Evolutionary conservation across 306 rosid species (phyloP).

Genomic region (Hippophae rhamnoides): DNA sequence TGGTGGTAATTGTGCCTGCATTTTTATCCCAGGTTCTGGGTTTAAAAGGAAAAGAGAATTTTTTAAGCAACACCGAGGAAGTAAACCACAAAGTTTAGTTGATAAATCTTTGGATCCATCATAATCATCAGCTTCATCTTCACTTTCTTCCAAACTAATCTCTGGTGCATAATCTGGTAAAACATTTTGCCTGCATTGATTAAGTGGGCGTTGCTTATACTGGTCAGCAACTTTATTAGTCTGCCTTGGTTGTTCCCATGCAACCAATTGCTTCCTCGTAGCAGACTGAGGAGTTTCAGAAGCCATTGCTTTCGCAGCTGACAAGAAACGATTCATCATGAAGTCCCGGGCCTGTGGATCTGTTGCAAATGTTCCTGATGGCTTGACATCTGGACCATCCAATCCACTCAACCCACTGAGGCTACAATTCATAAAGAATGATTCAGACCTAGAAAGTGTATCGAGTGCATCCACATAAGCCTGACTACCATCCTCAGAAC

Average conservation of each 20-base stretch:
- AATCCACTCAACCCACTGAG: conserved; percentile 59
- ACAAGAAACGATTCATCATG: conserved; percentile 82
- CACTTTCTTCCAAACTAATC: conserved; percentile 33
- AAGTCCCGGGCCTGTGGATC: conserved; percentile 51
- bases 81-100: conserved; percentile 39
- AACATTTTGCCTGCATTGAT: conserved; percentile 25
- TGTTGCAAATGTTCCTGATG: conserved; percentile 37
- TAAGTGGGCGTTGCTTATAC: conserved; percentile 24
- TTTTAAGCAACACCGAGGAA: conserved; percentile 41
- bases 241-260: conserved; percentile 42
- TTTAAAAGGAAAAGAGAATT: conserved; percentile 31
- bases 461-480: conserved; percentile 56
- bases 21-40: conserved; percentile 47
- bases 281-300: conserved; percentile 45
- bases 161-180: conserved; percentile 27
- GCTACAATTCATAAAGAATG: conserved; percentile 61
- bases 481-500: conserved; percentile 53
- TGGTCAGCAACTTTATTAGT: conserved; percentile 21
- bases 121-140: conserved; percentile 34
- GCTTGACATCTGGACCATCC: conserved; percentile 41
- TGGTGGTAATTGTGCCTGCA: conserved; percentile 24
- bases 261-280: conserved; percentile 35
- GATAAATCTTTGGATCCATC: conserved; percentile 23
- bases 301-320: conserved; percentile 86
- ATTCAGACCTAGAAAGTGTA: conserved; percentile 65